phyloP scores from a whole-genome alignment of 805 yeast genomes.

The Candida sanyiensis region DNA sequence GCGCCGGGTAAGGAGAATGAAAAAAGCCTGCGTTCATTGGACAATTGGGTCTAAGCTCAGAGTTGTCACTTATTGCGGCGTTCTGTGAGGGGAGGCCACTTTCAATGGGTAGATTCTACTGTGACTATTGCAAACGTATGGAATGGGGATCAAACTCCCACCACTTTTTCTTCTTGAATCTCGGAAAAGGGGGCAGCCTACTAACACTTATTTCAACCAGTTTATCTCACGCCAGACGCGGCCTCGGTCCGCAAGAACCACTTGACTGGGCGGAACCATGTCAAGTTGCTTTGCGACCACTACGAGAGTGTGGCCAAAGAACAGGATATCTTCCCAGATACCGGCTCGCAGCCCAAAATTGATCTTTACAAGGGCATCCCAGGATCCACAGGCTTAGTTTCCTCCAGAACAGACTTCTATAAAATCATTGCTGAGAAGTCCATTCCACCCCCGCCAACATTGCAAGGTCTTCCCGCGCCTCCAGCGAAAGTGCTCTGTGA shows the following conservation, averaged over 20 bases:
- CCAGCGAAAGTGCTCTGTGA: background rate
- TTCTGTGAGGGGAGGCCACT: too few relatives aligned
- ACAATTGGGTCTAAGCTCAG: background rate
- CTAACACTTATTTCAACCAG: conserved; percentile 19
- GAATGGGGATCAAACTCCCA: background rate
- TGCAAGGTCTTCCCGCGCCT: conserved; percentile 17
- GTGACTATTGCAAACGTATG: conserved; percentile 72
- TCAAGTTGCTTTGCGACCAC: conserved; percentile 65
- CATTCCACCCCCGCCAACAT: conserved; percentile 25
- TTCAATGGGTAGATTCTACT: conserved; percentile 75
- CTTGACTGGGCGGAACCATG: conserved; percentile 69
- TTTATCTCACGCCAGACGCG: conserved; percentile 84
- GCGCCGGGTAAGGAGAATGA: conserved; percentile 2
- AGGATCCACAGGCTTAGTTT: conserved; percentile 18
- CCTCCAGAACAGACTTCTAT: conserved; percentile 11
- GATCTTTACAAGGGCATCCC: conserved; percentile 29
- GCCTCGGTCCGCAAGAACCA: conserved; percentile 80
- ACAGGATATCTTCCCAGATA: conserved; percentile 26
- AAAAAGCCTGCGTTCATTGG: conserved; percentile 11
- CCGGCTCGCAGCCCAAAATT: conserved; percentile 17
- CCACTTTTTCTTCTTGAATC: too few relatives aligned
- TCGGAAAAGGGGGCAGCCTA: too few relatives aligned
- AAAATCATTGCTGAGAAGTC: conserved; percentile 16
- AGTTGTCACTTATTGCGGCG: background rate
- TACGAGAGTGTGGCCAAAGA: conserved; percentile 45